Percentiles rank a stretch among this genome's conserved stretches.
These are phyloP conservation scores for Skeletonema tropicum DNA, from an alignment of 108 stramenopile genomes.

Conservation along the genomic window DNA sequence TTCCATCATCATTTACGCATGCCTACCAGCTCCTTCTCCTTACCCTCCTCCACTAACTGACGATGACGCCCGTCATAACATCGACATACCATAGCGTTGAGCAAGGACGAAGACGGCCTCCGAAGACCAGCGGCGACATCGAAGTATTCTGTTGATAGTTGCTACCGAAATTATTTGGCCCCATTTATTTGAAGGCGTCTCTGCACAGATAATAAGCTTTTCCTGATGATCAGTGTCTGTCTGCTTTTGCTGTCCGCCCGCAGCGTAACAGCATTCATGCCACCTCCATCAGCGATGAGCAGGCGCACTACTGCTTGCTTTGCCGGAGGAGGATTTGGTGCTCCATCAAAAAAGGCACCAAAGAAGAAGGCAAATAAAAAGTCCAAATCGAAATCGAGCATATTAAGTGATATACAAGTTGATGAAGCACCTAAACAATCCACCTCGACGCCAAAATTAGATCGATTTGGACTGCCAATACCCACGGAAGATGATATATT, in stretches of 20 bases:
- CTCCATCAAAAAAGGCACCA: background rate
- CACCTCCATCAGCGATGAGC: background rate
- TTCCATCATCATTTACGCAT: too few relatives aligned
- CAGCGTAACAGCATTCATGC: background rate
- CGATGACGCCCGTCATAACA: too few relatives aligned
- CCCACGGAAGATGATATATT: conserved; percentile 76
- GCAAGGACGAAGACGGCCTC: too few relatives aligned
- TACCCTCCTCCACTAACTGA: too few relatives aligned
- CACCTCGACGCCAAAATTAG: conserved; percentile 46
- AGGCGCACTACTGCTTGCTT: background rate
- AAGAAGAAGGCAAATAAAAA: conserved; percentile 12
- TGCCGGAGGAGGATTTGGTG: conserved; percentile 2
- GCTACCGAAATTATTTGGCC: too few relatives aligned
- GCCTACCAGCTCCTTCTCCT: too few relatives aligned
- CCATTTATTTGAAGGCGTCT: too few relatives aligned
- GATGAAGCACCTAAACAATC: background rate
- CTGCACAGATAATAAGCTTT: too few relatives aligned
- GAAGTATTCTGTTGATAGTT: too few relatives aligned
- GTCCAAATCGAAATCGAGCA: background rate
- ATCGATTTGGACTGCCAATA: conserved; percentile 82
- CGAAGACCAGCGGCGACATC: too few relatives aligned
- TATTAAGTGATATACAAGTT: background rate
- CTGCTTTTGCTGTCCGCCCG: background rate
- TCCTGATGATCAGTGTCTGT: background rate
- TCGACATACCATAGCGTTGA: too few relatives aligned